These are phyloP conservation scores for Lactarius vividus DNA, from an alignment of 768 basidiomycete genomes.

Conservation along the genomic window DNA sequence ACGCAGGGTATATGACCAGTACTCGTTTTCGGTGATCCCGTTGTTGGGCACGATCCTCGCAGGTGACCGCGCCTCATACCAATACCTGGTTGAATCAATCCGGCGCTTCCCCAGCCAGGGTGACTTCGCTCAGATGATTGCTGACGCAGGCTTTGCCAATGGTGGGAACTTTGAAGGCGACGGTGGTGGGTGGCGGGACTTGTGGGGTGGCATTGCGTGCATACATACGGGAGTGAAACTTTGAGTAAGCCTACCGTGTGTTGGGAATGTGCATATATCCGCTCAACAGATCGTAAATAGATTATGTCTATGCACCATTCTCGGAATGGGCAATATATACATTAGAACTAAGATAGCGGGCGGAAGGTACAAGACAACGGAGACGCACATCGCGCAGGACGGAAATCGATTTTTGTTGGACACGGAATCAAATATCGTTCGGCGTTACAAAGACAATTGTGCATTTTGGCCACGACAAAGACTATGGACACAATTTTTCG, in stretches of 20 bases:
- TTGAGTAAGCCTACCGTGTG: slow-evolving; percentile 34
- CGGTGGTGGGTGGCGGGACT: slow-evolving; percentile 80
- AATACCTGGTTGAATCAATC: slow-evolving; percentile 97
- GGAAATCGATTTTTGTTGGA: background rate
- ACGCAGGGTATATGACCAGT: slow-evolving; percentile 86
- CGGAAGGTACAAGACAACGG: background rate
- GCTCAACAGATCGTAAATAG: background rate
- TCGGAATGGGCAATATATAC: background rate
- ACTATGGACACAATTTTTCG: no score
- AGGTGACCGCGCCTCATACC: slow-evolving; percentile 91
- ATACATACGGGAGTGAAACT: slow-evolving; percentile 84
- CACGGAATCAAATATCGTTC: background rate
- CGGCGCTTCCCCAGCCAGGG: slow-evolving; percentile 86
- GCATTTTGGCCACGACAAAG: no score
- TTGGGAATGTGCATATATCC: background rate
- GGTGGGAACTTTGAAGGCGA: slow-evolving; percentile 58
- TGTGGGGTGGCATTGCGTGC: slow-evolving; percentile 87
- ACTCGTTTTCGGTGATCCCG: slow-evolving; percentile 95
- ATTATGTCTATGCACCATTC: background rate
- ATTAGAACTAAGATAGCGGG: no score
- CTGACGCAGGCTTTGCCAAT: slow-evolving; percentile 77
- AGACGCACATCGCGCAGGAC: no score
- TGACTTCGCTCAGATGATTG: slow-evolving; percentile 87
- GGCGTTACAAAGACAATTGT: slow-evolving; percentile 4
- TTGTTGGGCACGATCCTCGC: slow-evolving; percentile 95